These are phyloP conservation scores for Coemansia sp. DNA, from an alignment of 192 early-diverging fungal genomes.

Conservation along the genomic window DNA sequence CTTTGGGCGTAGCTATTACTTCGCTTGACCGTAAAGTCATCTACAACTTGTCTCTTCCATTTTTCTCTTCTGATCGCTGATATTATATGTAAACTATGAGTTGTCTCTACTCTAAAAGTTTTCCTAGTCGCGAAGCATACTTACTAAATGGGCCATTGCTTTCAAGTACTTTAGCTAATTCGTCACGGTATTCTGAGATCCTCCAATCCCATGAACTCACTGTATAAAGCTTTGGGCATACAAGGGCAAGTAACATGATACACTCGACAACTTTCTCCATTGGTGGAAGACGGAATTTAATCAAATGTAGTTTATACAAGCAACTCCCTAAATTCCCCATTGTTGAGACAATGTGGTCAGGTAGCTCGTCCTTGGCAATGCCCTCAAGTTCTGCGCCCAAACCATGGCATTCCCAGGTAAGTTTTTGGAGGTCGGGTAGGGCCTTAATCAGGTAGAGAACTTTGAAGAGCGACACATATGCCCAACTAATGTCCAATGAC, in stretches of 20 bases:
- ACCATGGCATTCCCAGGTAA: neutral
- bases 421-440: neutral
- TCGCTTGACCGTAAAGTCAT: constrained; percentile 90
- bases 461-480: neutral
- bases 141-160: neutral
- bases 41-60: constrained; percentile 46
- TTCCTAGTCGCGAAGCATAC: neutral
- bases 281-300: neutral
- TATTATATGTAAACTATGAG: neutral
- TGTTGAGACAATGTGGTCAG: neutral
- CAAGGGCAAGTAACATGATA: neutral
- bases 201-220: neutral
- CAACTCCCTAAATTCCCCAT: neutral
- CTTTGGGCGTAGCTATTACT: constrained; percentile 88
- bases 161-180: neutral
- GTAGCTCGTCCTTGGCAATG: neutral
- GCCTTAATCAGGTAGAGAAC: neutral
- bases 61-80: neutral
- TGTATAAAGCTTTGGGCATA: neutral
- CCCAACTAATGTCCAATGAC: neutral
- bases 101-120: neutral
- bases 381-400: neutral
- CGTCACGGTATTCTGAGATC: neutral
- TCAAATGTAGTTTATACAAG: neutral
- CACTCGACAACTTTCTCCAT: neutral